Evolutionary conservation across 1,139 yeast genomes (phyloP), one percentile per base, ranked within the genome.

Genomic region (Candida sp.): DNA sequence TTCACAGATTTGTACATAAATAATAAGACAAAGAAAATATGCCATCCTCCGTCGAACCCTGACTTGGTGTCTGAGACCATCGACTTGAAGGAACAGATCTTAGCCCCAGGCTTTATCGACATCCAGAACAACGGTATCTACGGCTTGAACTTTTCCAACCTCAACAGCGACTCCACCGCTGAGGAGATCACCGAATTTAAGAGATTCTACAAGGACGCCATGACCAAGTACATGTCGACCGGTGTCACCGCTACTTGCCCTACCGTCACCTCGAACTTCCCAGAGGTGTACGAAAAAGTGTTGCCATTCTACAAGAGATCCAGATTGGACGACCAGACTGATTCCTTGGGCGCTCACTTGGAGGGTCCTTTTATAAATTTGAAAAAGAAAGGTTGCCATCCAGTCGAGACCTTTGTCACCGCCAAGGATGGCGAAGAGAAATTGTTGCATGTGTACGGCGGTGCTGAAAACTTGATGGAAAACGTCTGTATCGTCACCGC

Each of bases 191-290:
- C 54, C 11, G 61, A 58, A 25, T 77, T 72, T 57, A 58, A 64
- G 46, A 58, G 59, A 17, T 66, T 67, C 53, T 80, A 79, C 57
- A 64, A 66, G 33, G 78, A 77, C 56, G 81, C 79, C 31, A 77
- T 81, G 84, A 63, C 72, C 45, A 75, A 78, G 56, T 75, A 81
- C 52, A 65, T 83, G 49, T 61, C 73, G 42, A 79, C 86, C 22
- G 89, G 89, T 12, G 86, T 82, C 31, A 84, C 89, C 7, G 69
- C 83, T 2, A 71, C 75, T 46, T 84, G 88, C 63, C 88, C 89
- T 22, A 84, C 89, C 1, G 74, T 84, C 41, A 82, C 87, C 9
- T 80, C 86, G 6, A 81, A 78, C 47, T 78, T 76, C 59, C 79
- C 83, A 6, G 74, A 77, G 48, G 85, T 81, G 27, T 84, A 84